Evolutionary conservation across 1,284 basidiomycete species (phyloP).

Genomic region (Inonotus obliquus): DNA sequence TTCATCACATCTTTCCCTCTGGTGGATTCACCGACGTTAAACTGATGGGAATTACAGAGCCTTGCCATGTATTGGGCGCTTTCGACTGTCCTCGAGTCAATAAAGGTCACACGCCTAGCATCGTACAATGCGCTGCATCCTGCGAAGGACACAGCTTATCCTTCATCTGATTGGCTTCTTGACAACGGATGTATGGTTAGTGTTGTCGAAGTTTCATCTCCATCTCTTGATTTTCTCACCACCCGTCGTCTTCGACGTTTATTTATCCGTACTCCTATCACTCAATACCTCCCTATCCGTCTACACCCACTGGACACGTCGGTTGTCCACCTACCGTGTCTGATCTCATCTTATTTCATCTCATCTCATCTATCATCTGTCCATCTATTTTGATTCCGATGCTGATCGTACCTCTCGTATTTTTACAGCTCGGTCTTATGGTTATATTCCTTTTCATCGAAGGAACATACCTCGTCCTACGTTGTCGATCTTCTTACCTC

Average conservation of each 20-base stretch:
- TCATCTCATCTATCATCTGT: background rate
- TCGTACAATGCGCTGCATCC: slow-evolving; percentile 11
- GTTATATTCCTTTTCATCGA: slow-evolving; percentile 13
- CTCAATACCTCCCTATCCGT: background rate
- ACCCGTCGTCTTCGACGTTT: background rate
- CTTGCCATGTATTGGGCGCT: slow-evolving; percentile 14
- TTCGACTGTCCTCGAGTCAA: slow-evolving; percentile 11
- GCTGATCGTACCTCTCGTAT: background rate
- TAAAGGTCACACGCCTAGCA: slow-evolving; percentile 13
- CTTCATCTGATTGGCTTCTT: slow-evolving; percentile 19
- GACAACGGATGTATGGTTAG: slow-evolving; percentile 19
- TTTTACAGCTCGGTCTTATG: slow-evolving; percentile 12
- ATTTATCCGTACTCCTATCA: background rate
- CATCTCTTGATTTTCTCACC: background rate
- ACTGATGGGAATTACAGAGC: slow-evolving; percentile 1
- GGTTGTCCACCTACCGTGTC: background rate
- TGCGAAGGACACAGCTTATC: slow-evolving; percentile 18
- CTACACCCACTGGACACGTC: background rate
- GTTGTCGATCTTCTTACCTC: background rate
- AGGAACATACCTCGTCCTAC: slow-evolving; percentile 6
- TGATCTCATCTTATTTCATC: background rate
- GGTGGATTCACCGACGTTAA: background rate
- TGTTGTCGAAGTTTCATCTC: background rate
- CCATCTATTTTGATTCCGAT: background rate
- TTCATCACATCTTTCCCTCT: background rate